Evolutionary conservation across 31 red algal genomes (phyloP), one percentile per base, ranked within the genome.

Genomic region (Bonnemaisonia californica): DNA sequence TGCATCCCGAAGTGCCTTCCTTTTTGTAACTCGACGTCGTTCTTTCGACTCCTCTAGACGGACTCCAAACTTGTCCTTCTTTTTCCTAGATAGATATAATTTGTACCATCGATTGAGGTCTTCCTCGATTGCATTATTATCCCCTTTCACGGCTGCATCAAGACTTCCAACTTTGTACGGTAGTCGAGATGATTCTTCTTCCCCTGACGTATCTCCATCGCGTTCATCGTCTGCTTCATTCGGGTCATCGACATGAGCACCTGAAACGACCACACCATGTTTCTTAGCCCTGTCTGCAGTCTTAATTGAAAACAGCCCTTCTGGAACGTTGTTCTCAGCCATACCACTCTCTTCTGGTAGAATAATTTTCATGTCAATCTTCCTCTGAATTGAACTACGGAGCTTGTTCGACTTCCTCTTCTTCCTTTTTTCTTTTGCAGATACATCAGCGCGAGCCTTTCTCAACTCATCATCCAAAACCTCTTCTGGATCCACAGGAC

Each of bases 291-390:
- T 71, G 38, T 69, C 79, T 56, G 93, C 93, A 24, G 79, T 74
- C 3, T 51, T 69, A 30, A 96, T 54, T 12, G 80, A 54, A 45
- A 96, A 96, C 5, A 91, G 56, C 2, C 83, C 82, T 18, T 83
- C 84, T 29, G 69, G 64, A 12, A 41, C 41, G 8, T 78, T 60
- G 26, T 79, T 40, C 42, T 64, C 63, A 39, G 59, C 41, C 26
- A 47, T 77, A 58, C 38, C 58, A 27, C 67, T 79, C 54, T 82
- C 73, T 48, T 89, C 82, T 31, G 93, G 88, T 39, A 96, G 41
- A 51, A 91, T 76, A 30, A 96, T 91, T 55, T 96, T 96, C 86
- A 96, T 86, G 57, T 96, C 93, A 40, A 96, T 91, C 36, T 86
- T 86, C 41, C 82, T 39, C 57, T 96, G 93, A 21, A 86, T 51